Base-by-base conservation (phyloP, 2,329 filamentous ascomycete genomes). In the Zarea fungicola region DNA sequence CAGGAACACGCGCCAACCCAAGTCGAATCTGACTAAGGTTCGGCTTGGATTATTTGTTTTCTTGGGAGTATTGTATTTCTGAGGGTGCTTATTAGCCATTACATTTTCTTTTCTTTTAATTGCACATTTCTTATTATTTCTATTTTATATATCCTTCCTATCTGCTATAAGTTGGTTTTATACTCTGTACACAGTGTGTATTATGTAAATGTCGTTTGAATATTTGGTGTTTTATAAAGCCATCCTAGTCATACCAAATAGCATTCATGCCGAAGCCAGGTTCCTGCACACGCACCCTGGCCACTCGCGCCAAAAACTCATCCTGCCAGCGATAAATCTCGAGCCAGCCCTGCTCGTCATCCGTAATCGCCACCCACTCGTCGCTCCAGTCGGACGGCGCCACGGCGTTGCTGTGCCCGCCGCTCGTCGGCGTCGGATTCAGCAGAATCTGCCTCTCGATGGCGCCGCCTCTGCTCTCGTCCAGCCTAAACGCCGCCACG, bases 261-360 rank as follows among this genome's bases (percentile, higher is more conserved):
- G 89, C 89, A 69, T 95, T 95, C 89, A 95, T 95, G 2, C 89
- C 89, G 64, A 95, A 95, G 1, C 89, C 89, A n/a, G 87, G 87
- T 71, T 95, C 89, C 6, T 83, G 82, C 31, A 95, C 83, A 57
- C 88, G 82, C 54, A 87, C 73, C 54, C 87, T 76, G 14, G 89
- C 89, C 7, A 95, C 89, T 4, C 89, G 74, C 2, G 81, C 84
- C 46, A 95, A 69, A 58, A 85, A 88, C 73, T 93, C 89, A 51
- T 90, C 84, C 55, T 85, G 77, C 87, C 89, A 95, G 47, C 89
- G 76, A 65, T 95, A 95, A 49, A 95, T 87, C 71, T 95, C 89
- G 18, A 95, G 70, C 71, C 86, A 92, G 6, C 89, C 89, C 57
- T 90, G 81, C 70, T 95, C 86, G 62, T 95, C 89, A 60, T 95